Base-by-base conservation (phyloP, 805 yeast species). In the Wickerhamiella azymoides region DNA sequence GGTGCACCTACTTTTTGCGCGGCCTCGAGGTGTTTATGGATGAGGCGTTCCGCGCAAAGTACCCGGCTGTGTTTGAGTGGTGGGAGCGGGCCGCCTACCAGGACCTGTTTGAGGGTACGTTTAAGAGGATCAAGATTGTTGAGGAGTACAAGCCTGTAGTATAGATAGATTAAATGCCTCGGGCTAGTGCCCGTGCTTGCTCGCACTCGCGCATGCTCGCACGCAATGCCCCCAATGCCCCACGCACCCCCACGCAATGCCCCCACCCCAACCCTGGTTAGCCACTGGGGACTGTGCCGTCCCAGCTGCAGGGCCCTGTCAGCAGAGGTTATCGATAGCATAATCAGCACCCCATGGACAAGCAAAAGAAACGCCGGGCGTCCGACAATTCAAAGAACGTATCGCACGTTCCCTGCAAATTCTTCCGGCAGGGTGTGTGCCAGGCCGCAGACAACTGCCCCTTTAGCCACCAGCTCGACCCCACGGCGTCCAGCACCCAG, bases 381-480 rank as follows among this genome's bases (percentile, higher is more conserved):
- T 26, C 36, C 19, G 45, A 42, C 24, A 37, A 42, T 35, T 40
- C 43, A 40, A 63, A 65, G 67, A 85, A 82, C 57, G 72, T 84
- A 39, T 79, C 93, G 40, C 98, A 89, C 62, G 97, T 89, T 26
- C 98, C 98, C 2, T 89, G 98, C 63, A 89, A 89, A 66, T 89
- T 89, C 67, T 89, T 71, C 62, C 71, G 76, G 48, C 96, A 88
- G 61, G 96, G 97, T 1, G 76, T 83, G 14, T 89, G 98, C 62
- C 96, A 88, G 62, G 97, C 97, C 1, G 97, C 97, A 10, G 70
- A 68, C 43, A 70, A 89, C 1, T 89, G 98, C 62, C 96, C 96
- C 1, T 89, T 89, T 60, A 79, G 92, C 28, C 98, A 89, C 61
- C 68, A 73, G 5, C 60, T 70, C n/a, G 56, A 53, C 33, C 24